Evolutionary conservation across 495 filamentous ascomycete genomes (phyloP), one percentile per base, ranked within the genome.

Genomic region (Penicillium pulvis): DNA sequence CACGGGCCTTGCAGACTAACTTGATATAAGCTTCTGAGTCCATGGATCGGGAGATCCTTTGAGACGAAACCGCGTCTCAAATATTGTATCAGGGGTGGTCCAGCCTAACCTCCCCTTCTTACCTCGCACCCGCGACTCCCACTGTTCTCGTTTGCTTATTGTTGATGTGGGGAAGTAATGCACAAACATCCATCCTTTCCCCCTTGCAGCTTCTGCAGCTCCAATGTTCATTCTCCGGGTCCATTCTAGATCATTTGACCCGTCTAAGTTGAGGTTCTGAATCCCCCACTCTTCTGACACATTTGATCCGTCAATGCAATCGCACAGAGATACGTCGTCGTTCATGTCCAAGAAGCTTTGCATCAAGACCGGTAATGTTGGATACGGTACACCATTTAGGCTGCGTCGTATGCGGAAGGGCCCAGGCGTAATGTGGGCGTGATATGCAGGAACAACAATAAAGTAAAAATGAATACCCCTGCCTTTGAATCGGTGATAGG

Each of bases 221-320:
- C 19, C 46, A 39, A 65, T 53, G 51, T 70, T 70, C 67, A 67
- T 70, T 19, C 55, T 55, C 28, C 45, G 56, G 47, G 67, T 64
- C 72, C 72, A 76, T 51, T 68, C 64, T 41, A 71, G 53, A 58
- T 76, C 70, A 53, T 68, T 70, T 24, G 58, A 57, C 28, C 70
- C 70, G 16, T 76, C 68, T 23, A 76, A 56, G 17, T 72, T 51
- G 39, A 76, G 65, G 47, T 76, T 61, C 43, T 59, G 44, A 43
- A 57, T 51, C 46, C 73, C 73, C 73, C 72, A 76, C 60, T 73
- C 64, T 56, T 73, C 67, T 19, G 72, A 69, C 46, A 76, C 59
- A 60, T 76, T 65, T 26, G 63, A 67, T 45, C 72, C 72, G 60
- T 76, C 72, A 50, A 76, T 68, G 44, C 72, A 61, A 61, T 76